Evolutionary conservation across 2,329 filamentous ascomycete species (phyloP), one percentile per base, ranked within the genome.

Genomic region (Microcyclosporella mali): DNA sequence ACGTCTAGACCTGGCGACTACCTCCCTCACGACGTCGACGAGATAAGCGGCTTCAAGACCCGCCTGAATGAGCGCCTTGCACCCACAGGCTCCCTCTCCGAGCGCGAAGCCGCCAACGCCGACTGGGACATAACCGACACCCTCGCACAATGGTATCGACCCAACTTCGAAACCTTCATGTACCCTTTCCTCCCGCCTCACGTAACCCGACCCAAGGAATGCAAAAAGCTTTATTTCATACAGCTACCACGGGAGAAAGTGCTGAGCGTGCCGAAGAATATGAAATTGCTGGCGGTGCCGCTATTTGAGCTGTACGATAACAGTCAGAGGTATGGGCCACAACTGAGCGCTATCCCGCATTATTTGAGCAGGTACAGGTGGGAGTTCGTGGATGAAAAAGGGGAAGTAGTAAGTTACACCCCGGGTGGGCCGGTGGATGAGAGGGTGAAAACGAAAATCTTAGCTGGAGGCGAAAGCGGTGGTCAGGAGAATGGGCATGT

Each of bases 131-230:
- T 98, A 56, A 88, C 86, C 56, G 92, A 97, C 65, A 95, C 89
- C 37, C 75, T 98, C 43, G 90, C 92, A 41, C 89, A 95, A 70
- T 98, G 92, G 92, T 98, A 90, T 88, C 78, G 92, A 45, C 92
- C 92, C 41, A 98, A 97, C 72, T 95, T 97, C 64, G 92, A 98
- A 74, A 97, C 92, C 2, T 97, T 97, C 74, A 95, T 98, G 88
- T 98, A 98, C 65, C 92, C 92, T 1, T 98, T 95, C 67, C 84
- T 97, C 44, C 92, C 92, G 6, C 88, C 89, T 14, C 92, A 98
- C 69, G 88, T 95, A 50, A 95, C 90, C 14, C 77, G 92, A 40
- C 92, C 92, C 6, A 98, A 98, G 73, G 92, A 98, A 72, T 95
- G 90, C 73, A 98, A 98, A 75, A 98, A 98, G 75, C 76, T 97